Conservation (phyloP, 2,329 filamentous ascomycete species). For the Pseudocercospora eumusae region DNA sequence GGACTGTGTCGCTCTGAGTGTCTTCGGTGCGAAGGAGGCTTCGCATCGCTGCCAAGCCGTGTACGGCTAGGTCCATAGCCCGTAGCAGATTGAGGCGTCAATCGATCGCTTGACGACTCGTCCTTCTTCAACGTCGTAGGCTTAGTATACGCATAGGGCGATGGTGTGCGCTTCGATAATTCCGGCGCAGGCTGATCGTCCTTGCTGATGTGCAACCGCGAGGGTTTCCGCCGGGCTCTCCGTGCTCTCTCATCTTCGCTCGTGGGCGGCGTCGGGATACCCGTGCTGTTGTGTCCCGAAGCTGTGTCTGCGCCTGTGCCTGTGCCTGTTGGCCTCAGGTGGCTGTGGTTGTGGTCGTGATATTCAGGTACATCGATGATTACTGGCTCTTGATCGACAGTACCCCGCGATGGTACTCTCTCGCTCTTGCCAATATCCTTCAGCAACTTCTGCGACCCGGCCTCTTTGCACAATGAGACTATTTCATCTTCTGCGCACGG, state of each 20-base stretch:
- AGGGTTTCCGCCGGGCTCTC: constrained; percentile 35
- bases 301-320: constrained; percentile 13
- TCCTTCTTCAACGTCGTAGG: constrained; percentile 36
- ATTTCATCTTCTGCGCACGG: constrained; percentile 71
- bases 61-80: constrained; percentile 4
- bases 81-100: constrained; percentile 43
- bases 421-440: constrained; percentile 53
- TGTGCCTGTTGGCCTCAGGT: constrained; percentile 58
- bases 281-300: constrained; percentile 17
- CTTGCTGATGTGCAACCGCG: constrained; percentile 40
- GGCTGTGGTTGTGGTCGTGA: constrained; percentile 52
- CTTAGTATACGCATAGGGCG: constrained; percentile 50
- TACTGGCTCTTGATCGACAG: constrained; percentile 68
- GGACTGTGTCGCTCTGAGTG: constrained; percentile 33
- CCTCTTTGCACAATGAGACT: constrained; percentile 63
- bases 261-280: constrained; percentile 39
- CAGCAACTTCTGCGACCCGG: constrained; percentile 45
- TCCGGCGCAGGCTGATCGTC: constrained; percentile 42
- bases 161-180: constrained; percentile 45
- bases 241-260: constrained; percentile 43
- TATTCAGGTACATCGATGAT: constrained; percentile 58
- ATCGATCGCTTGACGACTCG: constrained; percentile 44
- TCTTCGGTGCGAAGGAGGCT: constrained; percentile 30
- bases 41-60: constrained; percentile 16
- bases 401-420: constrained; percentile 59